Evolutionary conservation across 495 filamentous ascomycete genomes (phyloP).

Genomic region (Pyrenula aspistea): DNA sequence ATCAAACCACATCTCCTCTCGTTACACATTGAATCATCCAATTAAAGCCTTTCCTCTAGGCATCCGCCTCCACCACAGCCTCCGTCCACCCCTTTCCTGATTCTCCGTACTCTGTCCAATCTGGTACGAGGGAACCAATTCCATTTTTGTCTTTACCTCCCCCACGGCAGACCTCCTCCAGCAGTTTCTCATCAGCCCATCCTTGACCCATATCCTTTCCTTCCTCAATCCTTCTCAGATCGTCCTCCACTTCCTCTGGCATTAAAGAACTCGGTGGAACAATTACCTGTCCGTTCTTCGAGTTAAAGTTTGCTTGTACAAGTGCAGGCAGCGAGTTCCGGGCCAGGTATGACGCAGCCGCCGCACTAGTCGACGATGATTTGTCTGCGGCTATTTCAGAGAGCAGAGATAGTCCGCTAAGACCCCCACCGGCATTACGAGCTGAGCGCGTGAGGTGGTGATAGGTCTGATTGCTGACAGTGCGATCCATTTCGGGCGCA

Average conservation of each 20-base stretch:
- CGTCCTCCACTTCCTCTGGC: neutral
- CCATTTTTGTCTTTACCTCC: too few relatives aligned
- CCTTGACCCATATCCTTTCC: neutral
- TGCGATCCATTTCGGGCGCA: slow-evolving; percentile 58
- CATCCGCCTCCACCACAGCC: too few relatives aligned
- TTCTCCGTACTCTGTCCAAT: neutral
- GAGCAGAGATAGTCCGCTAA: slow-evolving; percentile 49
- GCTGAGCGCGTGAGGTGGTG: slow-evolving; percentile 63
- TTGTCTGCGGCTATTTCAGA: slow-evolving; percentile 42
- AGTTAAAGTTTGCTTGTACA: neutral
- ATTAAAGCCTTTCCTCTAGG: too few relatives aligned
- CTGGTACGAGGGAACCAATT: neutral
- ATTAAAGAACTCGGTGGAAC: neutral
- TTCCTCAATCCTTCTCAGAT: neutral
- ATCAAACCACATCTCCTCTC: too few relatives aligned
- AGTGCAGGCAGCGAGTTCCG: neutral
- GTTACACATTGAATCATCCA: too few relatives aligned
- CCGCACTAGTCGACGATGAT: neutral
- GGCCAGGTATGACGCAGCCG: neutral
- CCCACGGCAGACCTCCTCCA: neutral
- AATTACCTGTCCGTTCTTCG: neutral
- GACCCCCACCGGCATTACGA: slow-evolving; percentile 41
- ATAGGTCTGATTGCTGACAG: slow-evolving; percentile 40
- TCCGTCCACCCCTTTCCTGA: too few relatives aligned
- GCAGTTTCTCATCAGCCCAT: neutral